Percentiles rank a stretch among this genome's conserved stretches.
phyloP scores from a whole-genome alignment of 2,329 filamentous ascomycete species.

The Paecilomyces niveus region DNA sequence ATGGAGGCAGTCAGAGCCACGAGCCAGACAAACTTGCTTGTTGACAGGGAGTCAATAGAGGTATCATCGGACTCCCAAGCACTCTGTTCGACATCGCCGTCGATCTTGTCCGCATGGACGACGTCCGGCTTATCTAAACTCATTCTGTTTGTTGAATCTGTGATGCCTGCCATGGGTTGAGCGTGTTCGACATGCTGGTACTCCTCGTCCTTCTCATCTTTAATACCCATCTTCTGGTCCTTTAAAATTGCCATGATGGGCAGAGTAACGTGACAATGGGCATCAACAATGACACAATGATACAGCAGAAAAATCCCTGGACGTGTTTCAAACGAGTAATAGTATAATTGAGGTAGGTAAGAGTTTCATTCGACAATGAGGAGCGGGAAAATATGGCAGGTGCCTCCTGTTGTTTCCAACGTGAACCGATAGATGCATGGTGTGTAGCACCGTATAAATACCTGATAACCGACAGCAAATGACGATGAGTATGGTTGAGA shows the following conservation, averaged over 20 bases:
- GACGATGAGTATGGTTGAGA: neutral
- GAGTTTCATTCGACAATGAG: neutral
- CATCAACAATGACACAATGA: neutral
- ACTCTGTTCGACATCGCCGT: constrained; percentile 7
- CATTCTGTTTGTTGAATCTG: neutral
- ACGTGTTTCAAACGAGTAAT: neutral
- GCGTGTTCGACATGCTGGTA: neutral
- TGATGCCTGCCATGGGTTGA: neutral
- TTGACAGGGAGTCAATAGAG: constrained; percentile 32
- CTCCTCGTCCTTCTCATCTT: neutral
- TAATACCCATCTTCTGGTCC: neutral
- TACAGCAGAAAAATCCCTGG: neutral
- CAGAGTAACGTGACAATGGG: neutral
- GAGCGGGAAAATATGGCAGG: neutral
- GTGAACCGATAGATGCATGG: neutral
- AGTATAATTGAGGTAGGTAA: neutral
- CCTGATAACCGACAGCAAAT: neutral
- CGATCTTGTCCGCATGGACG: constrained; percentile 5
- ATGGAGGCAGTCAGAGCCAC: constrained; percentile 27
- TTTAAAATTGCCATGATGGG: neutral
- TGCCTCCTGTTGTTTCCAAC: neutral
- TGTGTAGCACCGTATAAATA: neutral
- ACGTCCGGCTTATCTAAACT: neutral
- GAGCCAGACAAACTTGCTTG: constrained; percentile 33
- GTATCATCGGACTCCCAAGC: constrained; percentile 11